Evolutionary conservation across 192 early-diverging fungal genomes (phyloP).

Genomic region (Ramicandelaber brevisporus): DNA sequence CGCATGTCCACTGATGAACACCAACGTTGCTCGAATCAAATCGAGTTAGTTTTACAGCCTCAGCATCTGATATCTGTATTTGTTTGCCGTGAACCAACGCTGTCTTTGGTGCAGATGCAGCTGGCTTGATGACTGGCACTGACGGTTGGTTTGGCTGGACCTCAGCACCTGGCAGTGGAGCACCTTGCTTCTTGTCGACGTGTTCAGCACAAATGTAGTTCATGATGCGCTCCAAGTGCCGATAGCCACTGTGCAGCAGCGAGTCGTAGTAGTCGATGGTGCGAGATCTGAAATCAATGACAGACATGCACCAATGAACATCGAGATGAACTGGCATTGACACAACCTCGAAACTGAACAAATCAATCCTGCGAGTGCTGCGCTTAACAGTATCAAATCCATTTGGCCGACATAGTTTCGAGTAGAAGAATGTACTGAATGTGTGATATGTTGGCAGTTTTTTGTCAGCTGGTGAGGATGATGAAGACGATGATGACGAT

Average conservation of each 20-base stretch:
- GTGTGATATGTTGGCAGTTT: slow-evolving; percentile 41
- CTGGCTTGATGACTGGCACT: no score
- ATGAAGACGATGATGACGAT: no score
- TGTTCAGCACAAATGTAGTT: slow-evolving; percentile 44
- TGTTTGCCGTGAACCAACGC: no score
- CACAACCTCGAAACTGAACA: slow-evolving; percentile 49
- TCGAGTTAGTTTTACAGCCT: no score
- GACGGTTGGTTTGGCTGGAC: no score
- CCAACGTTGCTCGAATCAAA: no score
- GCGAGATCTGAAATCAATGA: slow-evolving; percentile 30
- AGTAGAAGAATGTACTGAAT: slow-evolving; percentile 85
- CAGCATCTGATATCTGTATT: no score
- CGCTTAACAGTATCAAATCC: slow-evolving; percentile 49
- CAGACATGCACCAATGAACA: slow-evolving; percentile 45
- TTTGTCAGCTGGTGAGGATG: no score
- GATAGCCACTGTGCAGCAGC: slow-evolving; percentile 31
- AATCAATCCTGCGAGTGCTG: slow-evolving; percentile 48
- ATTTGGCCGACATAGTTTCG: slow-evolving; percentile 28
- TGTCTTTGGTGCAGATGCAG: no score
- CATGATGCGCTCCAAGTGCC: slow-evolving; percentile 24
- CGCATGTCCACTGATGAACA: no score
- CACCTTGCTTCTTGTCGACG: slow-evolving; percentile 43
- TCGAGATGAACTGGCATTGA: slow-evolving; percentile 66
- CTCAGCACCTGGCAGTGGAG: no score
- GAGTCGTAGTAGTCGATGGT: slow-evolving; percentile 64